Evolutionary conservation across 169 alveolate genomes (phyloP).

Genomic region (Cytauxzoon felis): DNA sequence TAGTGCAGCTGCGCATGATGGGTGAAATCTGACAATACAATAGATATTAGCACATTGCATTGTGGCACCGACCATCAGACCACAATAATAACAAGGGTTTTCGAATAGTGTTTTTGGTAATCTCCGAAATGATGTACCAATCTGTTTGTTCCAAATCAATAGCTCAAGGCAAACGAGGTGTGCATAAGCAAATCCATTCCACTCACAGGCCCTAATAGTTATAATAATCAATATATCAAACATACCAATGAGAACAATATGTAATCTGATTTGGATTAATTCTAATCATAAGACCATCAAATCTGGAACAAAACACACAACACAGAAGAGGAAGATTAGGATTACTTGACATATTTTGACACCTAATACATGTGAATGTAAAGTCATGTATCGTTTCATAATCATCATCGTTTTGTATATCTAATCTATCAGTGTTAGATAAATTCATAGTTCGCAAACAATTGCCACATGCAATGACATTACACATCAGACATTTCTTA

Average conservation of each 20-base stretch:
- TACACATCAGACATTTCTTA: conserved; percentile 14
- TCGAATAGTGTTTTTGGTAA: conserved; percentile 39
- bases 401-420: conserved; percentile 3
- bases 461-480: conserved; percentile 10
- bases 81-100: conserved; percentile 56
- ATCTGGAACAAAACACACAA: conserved; percentile 56
- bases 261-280: conserved; percentile 32
- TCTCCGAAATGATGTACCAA: conserved; percentile 8
- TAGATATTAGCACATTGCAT: conserved; percentile 33
- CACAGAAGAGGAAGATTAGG: conserved; percentile 35
- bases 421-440: not conserved
- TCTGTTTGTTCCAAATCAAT: conserved; percentile 31
- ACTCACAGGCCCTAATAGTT: conserved; percentile 16
- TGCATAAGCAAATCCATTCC: conserved; percentile 38
- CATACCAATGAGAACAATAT: conserved; percentile 7
- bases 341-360: conserved; percentile 37
- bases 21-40: conserved; percentile 52
- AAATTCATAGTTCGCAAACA: not conserved
- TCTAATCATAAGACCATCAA: conserved; percentile 52
- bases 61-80: conserved; percentile 53
- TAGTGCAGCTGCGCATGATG: conserved; percentile 58
- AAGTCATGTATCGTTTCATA: conserved; percentile 6
- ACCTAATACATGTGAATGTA: conserved; percentile 39
- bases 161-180: conserved; percentile 58
- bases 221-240: not conserved